Base-by-base conservation (phyloP, 2,329 filamentous ascomycete species). In the Colletotrichum camelliae region DNA sequence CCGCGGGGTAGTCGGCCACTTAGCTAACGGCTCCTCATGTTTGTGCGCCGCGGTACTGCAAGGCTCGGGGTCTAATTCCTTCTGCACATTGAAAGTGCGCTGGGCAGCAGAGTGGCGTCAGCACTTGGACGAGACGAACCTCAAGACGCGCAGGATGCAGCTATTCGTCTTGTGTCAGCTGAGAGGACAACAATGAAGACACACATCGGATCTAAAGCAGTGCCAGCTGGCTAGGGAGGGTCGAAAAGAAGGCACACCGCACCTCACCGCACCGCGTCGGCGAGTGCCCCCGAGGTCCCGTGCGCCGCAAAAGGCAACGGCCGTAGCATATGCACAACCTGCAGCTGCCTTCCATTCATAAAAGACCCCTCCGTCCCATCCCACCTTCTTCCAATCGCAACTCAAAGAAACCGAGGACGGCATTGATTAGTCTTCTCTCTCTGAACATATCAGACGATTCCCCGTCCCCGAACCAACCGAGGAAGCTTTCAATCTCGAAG, bases 271-370 rank as follows among this genome's bases (percentile, higher is more conserved):
- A 52, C n/a, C 43, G 43, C 57, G n/a, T 65, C 43, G 58, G 58
- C 16, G 58, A 70, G n/a, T n/a, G 33, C 29, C 55, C 71, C 57
- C 7, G 43, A 70, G 71, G 13, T 35, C 43, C 71, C 58, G 70
- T 73, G 71, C 71, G 66, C 71, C 71, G 57, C 29, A 8, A 62
- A 70, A 55, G 66, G n/a, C 71, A 70, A 48, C 71, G 58, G 43
- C 67, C 58, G 58, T 70, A 58, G 65, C 43, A 21, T 52, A 52
- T 52, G 43, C 43, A 52, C 43, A 52, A 52, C 43, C 43, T 52
- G 33, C 33, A 24, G 43, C 37, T 18, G 12, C 16, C 60, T 52
- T 55, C 66, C 35, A 48, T 71, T 71, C 35, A 48, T 71, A 72
- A 72, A 74, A 24, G 60, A 29, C 61, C 39, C 61, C 37, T 67